phyloP scores from a whole-genome alignment of 805 yeast species.

The Metschnikowia koreensis region DNA sequence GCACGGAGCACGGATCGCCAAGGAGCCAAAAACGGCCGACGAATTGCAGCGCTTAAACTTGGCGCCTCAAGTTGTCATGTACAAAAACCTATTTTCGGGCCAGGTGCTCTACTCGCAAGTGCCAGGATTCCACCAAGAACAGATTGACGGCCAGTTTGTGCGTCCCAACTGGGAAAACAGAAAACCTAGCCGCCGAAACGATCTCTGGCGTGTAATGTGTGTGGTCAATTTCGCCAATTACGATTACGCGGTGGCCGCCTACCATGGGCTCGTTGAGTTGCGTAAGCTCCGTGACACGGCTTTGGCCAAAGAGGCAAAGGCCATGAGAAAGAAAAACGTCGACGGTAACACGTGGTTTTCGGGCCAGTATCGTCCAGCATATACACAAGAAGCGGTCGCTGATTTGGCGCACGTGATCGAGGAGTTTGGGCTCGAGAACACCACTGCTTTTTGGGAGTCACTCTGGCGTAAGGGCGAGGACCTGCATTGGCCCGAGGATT shows the following conservation, averaged over 20 bases:
- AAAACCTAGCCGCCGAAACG: constrained; percentile 75
- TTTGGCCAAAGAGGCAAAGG: constrained; percentile 54
- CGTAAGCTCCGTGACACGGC: constrained; percentile 69
- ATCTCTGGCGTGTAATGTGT: constrained; percentile 88
- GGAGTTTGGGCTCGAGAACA: constrained; percentile 48
- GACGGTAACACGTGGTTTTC: constrained; percentile 84
- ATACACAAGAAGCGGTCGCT: constrained; percentile 87
- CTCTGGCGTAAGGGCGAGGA: constrained; percentile 85
- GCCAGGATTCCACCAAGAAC: constrained; percentile 58
- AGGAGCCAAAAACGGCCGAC: constrained; percentile 33
- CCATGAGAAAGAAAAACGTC: constrained; percentile 66
- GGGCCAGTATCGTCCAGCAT: constrained; percentile 87
- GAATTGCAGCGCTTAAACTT: constrained; percentile 48
- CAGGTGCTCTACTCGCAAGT: constrained; percentile 88
- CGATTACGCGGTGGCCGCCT: constrained; percentile 68
- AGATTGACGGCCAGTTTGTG: constrained; percentile 68
- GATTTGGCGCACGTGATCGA: constrained; percentile 74
- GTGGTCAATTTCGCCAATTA: constrained; percentile 66
- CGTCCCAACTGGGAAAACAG: constrained; percentile 90
- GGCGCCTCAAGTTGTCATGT: constrained; percentile 82
- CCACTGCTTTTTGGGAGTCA: constrained; percentile 77
- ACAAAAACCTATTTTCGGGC: constrained; percentile 83
- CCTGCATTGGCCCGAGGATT: constrained; percentile 60
- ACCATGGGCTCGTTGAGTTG: constrained; percentile 69
- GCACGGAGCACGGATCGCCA: constrained; percentile 42